Evolutionary conservation across 2,329 filamentous ascomycete genomes (phyloP).

Genomic region (Pleomassaria siparia): DNA sequence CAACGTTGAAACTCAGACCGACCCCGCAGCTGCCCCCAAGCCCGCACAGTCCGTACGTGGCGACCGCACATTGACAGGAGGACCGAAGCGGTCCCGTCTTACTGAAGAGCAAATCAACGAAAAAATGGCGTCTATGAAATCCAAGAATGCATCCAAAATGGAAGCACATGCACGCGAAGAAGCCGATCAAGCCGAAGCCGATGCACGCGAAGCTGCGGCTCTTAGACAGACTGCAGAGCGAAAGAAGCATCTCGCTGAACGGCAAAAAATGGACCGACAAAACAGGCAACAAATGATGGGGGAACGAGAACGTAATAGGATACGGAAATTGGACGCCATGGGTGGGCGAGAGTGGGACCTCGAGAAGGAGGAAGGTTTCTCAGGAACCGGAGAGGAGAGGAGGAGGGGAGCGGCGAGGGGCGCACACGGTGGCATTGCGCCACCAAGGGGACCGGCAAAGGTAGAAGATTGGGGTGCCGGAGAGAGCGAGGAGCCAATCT

Average conservation of each 20-base stretch:
- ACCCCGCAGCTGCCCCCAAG: slow-evolving; percentile 16
- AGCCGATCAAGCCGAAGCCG: slow-evolving; percentile 66
- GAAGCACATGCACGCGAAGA: slow-evolving; percentile 66
- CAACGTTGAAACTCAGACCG: slow-evolving; percentile 14
- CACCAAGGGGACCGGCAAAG: slow-evolving; percentile 28
- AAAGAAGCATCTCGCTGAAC: slow-evolving; percentile 38
- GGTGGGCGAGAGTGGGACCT: slow-evolving; percentile 64
- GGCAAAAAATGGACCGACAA: slow-evolving; percentile 50
- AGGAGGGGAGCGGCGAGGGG: slow-evolving; percentile 52
- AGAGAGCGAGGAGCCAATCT: slow-evolving; percentile 20
- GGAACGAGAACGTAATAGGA: slow-evolving; percentile 63
- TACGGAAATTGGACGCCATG: slow-evolving; percentile 60
- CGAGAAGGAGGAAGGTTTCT: slow-evolving; percentile 61
- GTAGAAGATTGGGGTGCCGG: slow-evolving; percentile 15
- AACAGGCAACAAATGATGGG: slow-evolving; percentile 62
- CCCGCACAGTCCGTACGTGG: slow-evolving; percentile 33
- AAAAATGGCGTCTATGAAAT: slow-evolving; percentile 62
- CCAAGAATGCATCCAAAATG: slow-evolving; percentile 61
- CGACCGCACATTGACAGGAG: slow-evolving; percentile 37
- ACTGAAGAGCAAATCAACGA: slow-evolving; percentile 65
- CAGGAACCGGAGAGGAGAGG: slow-evolving; percentile 43
- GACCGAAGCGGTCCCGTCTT: slow-evolving; percentile 44
- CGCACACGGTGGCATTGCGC: slow-evolving; percentile 54
- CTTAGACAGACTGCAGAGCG: slow-evolving; percentile 50
- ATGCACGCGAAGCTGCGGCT: slow-evolving; percentile 63